These are phyloP conservation scores for Parachlorella kessleri DNA, from an alignment of 139 green algal species.

Conservation along the genomic window DNA sequence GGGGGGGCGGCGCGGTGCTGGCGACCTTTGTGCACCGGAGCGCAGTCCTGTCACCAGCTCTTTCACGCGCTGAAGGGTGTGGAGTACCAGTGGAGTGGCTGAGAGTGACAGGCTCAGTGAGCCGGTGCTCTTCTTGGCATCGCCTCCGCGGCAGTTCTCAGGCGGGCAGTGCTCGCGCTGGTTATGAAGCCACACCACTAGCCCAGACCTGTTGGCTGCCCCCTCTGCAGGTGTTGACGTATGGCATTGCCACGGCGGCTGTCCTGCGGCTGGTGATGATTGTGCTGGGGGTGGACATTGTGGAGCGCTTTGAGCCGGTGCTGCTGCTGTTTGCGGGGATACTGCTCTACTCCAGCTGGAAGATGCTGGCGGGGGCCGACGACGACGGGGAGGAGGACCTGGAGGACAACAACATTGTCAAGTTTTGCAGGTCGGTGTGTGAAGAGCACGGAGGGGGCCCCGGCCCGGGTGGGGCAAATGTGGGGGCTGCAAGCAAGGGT, in stretches of 20 bases:
- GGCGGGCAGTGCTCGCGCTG: no score
- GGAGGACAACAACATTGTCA: constrained; percentile 84
- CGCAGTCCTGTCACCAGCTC: no score
- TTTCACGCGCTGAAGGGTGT: no score
- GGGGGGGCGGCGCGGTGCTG: background rate
- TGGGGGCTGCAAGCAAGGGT: no score
- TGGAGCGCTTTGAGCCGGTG: constrained; percentile 87
- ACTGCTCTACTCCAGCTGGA: constrained; percentile 85
- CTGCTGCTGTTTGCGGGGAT: constrained; percentile 93
- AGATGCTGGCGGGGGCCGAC: constrained; percentile 55
- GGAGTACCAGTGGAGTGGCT: background rate
- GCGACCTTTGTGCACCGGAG: no score
- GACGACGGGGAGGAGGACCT: constrained; percentile 81
- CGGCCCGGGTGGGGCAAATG: no score
- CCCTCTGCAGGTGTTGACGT: constrained; percentile 77
- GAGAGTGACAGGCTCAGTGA: background rate
- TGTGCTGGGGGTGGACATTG: constrained; percentile 76
- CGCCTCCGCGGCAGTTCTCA: no score
- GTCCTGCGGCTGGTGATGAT: constrained; percentile 90
- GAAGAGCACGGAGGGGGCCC: background rate
- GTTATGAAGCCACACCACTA: background rate
- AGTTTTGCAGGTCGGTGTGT: constrained; percentile 57
- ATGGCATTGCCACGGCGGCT: constrained; percentile 88
- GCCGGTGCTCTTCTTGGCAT: background rate
- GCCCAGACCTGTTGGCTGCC: background rate